Base-by-base conservation (phyloP, 176 grass and related monocot genomes). In the Paspalum vaginatum region DNA sequence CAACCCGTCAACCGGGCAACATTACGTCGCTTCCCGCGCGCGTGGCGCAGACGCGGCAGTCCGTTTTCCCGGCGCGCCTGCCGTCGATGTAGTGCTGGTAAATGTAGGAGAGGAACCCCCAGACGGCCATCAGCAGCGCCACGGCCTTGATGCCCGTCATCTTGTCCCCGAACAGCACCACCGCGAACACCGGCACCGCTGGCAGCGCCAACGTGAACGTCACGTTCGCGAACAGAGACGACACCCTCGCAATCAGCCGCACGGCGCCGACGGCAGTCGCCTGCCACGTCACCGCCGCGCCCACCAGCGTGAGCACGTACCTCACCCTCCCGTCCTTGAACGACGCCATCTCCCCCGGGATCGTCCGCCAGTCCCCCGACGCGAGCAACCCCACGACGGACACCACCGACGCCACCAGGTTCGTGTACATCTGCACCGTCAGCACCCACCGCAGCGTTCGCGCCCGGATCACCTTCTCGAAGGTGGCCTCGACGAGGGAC, bases 151-250 rank as follows among this genome's bases (percentile, higher is more conserved):
- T 65, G 0, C 90, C 96, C 16, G 89, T 84, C 88, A 99, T 98
- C 65, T 5, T 62, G 71, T 99, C 92, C 43, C 81, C 77, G 55
- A 99, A 99, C 66, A 98, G 75, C 20, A 48, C 71, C 15, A 93
- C 96, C 6, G 96, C 96, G 54, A 95, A 91, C 12, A 93, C 67
- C 10, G 96, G 92, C 55, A 93, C 84, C n/a, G 93, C 53, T 9
- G 90, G 92, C 81, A 93, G 79, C 42, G 27, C 79, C 59, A 99
- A 20, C 5, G 96, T 93, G 52, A 44, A 61, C 26, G 94, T 91
- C 84, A 89, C 92, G 75, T 95, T 99, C 2, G 96, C 88, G 85
- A 99, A 98, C 40, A 98, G 55, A 51, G 96, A 86, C 59, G 96
- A 98, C 75, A 89, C 75, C 75, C 75, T 41, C 3, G 69, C 75